phyloP scores from a whole-genome alignment of 1,284 basidiomycete species.

The Malassezia brasiliensis region DNA sequence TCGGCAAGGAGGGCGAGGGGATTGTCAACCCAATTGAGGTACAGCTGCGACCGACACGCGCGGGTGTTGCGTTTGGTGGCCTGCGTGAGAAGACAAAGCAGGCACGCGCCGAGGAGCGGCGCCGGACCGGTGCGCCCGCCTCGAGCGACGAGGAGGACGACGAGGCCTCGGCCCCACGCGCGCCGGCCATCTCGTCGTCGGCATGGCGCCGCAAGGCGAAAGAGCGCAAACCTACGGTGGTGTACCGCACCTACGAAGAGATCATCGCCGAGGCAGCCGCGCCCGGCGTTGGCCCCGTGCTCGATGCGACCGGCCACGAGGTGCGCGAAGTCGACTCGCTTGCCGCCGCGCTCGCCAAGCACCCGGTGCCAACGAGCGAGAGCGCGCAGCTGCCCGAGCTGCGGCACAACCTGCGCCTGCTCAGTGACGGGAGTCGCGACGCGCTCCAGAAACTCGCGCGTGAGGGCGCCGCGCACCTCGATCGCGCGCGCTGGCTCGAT shows the following conservation, averaged over 20 bases:
- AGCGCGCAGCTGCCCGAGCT: conserved; percentile 82
- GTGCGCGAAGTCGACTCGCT: conserved; percentile 29
- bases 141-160: conserved; percentile 27
- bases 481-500: conserved; percentile 62
- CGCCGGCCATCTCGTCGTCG: not conserved
- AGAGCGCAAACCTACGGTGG: conserved; percentile 26
- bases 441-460: conserved; percentile 77
- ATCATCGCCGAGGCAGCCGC: conserved; percentile 36
- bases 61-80: conserved; percentile 45
- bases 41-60: conserved; percentile 36
- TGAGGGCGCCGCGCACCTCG: conserved; percentile 73
- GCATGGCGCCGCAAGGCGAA: conserved; percentile 30
- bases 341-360: conserved; percentile 24
- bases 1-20: conserved; percentile 40
- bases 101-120: conserved; percentile 27
- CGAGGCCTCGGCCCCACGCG: not conserved
- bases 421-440: conserved; percentile 67
- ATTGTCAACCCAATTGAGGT: conserved; percentile 46
- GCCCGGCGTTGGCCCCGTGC: conserved; percentile 22
- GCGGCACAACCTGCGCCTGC: conserved; percentile 81
- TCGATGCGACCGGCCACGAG: conserved; percentile 35
- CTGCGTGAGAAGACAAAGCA: conserved; percentile 43
- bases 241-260: conserved; percentile 45
- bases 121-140: conserved; percentile 22
- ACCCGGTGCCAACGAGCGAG: conserved; percentile 60